phyloP scores from a whole-genome alignment of 495 filamentous ascomycete species.

The Penicilliopsis zonata region DNA sequence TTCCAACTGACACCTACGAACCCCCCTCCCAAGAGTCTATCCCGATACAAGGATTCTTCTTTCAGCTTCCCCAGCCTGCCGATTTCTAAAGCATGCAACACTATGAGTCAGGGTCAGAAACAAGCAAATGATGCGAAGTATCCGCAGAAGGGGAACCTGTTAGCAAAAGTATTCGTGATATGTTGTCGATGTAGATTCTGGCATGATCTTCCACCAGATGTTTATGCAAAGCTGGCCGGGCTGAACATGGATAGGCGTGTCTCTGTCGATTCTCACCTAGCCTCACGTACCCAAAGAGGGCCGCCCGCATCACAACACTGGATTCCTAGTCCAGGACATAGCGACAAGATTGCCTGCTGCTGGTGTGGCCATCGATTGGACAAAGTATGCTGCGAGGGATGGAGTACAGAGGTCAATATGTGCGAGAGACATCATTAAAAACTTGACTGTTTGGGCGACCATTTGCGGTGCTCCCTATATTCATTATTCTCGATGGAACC shows the following conservation, averaged over 20 bases:
- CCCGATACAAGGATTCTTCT: not conserved
- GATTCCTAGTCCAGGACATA: constrained; percentile 17
- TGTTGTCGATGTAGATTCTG: constrained; percentile 74
- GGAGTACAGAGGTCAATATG: constrained; percentile 57
- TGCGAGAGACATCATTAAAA: constrained; percentile 51
- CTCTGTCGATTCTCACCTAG: constrained; percentile 5
- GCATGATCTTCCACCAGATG: constrained; percentile 65
- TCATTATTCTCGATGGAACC: no score
- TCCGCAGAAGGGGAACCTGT: constrained; percentile 25
- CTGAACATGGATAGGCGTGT: constrained; percentile 41
- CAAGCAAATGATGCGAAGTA: constrained; percentile 9
- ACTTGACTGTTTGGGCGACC: no score
- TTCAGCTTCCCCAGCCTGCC: not conserved
- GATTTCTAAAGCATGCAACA: not conserved
- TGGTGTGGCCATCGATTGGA: constrained; percentile 74
- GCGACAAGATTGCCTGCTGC: constrained; percentile 44
- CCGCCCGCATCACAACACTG: constrained; percentile 6
- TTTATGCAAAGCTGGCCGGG: constrained; percentile 65
- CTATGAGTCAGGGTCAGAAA: constrained; percentile 1
- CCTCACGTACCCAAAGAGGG: constrained; percentile 1
- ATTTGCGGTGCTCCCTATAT: no score
- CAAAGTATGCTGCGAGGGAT: constrained; percentile 59
- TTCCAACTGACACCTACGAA: not conserved
- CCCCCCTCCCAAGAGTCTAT: not conserved
- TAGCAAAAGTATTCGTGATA: constrained; percentile 69